These are phyloP conservation scores for Mucor piriformis DNA, from an alignment of 371 early-diverging fungal genomes.

Conservation along the genomic window DNA sequence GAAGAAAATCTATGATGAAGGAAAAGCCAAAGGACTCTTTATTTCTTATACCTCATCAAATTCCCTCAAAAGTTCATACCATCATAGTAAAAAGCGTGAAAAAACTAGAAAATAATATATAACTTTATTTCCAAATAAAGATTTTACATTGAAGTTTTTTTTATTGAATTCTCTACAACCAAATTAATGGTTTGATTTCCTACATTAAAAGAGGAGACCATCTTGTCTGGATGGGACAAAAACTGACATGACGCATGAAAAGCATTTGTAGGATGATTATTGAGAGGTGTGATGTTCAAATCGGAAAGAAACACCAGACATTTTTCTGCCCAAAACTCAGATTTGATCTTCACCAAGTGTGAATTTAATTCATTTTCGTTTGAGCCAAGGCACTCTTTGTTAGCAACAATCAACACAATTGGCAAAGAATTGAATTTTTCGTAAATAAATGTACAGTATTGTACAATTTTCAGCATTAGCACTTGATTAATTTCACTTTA, in stretches of 20 bases:
- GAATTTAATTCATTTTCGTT: slow-evolving; percentile 23
- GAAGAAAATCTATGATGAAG: slow-evolving; percentile 10
- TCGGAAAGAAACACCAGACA: slow-evolving; percentile 24
- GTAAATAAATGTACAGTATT: slow-evolving; percentile 17
- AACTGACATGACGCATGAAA: slow-evolving; percentile 23
- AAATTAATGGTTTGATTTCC: slow-evolving; percentile 25
- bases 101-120: slow-evolving; percentile 5
- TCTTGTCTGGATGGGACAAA: slow-evolving; percentile 21
- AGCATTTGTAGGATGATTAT: slow-evolving; percentile 21
- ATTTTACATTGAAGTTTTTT: slow-evolving; percentile 11
- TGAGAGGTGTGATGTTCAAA: slow-evolving; percentile 24
- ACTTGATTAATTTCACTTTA: slow-evolving; percentile 26
- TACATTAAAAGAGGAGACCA: slow-evolving; percentile 14
- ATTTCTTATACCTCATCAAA: not conserved
- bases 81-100: slow-evolving; percentile 13
- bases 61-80: not conserved
- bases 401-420: slow-evolving; percentile 24
- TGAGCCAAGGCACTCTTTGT: slow-evolving; percentile 25
- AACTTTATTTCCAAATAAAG: slow-evolving; percentile 19
- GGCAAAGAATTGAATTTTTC: slow-evolving; percentile 25
- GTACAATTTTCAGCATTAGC: slow-evolving; percentile 16
- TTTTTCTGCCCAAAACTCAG: slow-evolving; percentile 30
- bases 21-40: not conserved
- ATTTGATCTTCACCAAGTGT: slow-evolving; percentile 25
- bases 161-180: slow-evolving; percentile 6